A percentile compares a stretch with the other conserved stretches of the same genome.
These are phyloP conservation scores for Poteriospumella lacustris DNA, from an alignment of 108 stramenopile genomes.

Conservation along the genomic window DNA sequence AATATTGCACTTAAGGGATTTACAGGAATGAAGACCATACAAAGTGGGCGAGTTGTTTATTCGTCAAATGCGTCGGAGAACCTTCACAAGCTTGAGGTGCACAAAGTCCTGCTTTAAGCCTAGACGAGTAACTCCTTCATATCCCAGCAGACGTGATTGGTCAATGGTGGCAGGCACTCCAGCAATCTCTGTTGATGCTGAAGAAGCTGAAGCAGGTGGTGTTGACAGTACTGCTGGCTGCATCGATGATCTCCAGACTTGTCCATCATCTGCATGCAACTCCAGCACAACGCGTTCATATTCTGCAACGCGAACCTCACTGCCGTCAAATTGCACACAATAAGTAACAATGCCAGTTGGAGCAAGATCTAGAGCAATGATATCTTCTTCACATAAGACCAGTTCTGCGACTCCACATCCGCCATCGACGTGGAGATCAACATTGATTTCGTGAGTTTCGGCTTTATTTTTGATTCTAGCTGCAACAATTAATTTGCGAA, in stretches of 20 bases:
- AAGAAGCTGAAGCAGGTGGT: not conserved
- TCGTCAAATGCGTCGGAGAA: not conserved
- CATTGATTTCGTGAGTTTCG: not conserved
- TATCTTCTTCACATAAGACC: not conserved
- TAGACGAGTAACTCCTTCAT: not conserved
- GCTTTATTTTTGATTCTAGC: not conserved
- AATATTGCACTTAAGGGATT: no score
- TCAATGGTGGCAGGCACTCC: not conserved
- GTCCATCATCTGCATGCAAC: not conserved
- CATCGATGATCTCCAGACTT: not conserved
- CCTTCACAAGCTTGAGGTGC: not conserved
- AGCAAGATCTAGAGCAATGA: not conserved
- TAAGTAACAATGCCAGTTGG: not conserved
- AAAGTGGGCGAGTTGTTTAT: no score
- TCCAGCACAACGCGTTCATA: not conserved
- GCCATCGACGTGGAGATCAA: not conserved
- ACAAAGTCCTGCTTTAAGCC: not conserved
- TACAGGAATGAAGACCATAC: no score
- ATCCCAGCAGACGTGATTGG: not conserved
- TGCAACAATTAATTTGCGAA: not conserved
- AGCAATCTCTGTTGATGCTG: not conserved
- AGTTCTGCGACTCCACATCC: not conserved
- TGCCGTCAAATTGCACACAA: not conserved
- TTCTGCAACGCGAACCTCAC: not conserved
- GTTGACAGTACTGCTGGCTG: not conserved